phyloP scores from a whole-genome alignment of 208 protist species.

The Phytomonas sp. region DNA sequence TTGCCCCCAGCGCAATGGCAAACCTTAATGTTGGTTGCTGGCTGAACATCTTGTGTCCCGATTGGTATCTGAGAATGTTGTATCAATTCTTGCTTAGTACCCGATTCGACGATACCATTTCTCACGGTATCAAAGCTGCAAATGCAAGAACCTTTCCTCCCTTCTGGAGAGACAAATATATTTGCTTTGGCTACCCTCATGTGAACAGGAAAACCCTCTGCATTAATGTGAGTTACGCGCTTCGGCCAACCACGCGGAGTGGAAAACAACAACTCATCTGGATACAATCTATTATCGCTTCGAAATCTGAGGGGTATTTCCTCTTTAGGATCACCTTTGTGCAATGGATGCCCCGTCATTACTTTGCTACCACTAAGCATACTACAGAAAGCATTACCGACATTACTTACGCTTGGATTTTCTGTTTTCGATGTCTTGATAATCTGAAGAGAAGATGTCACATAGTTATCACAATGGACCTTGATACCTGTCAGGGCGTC shows the following conservation, averaged over 20 bases:
- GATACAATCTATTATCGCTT: neutral
- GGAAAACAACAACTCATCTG: neutral
- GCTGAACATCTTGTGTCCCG: neutral
- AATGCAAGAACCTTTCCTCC: neutral
- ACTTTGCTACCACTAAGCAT: neutral
- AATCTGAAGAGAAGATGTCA: neutral
- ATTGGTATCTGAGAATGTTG: neutral
- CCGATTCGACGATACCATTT: neutral
- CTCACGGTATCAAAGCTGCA: neutral
- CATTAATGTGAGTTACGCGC: neutral
- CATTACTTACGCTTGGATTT: neutral
- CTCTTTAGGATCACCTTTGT: neutral
- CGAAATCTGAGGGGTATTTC: neutral
- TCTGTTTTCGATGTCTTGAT: neutral
- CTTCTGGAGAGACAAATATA: neutral
- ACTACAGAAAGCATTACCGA: neutral
- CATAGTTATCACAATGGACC: neutral
- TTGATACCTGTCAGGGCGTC: neutral
- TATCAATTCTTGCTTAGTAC: neutral
- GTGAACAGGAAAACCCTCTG: neutral
- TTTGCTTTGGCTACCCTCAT: neutral
- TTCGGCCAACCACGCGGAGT: neutral
- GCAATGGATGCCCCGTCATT: neutral
- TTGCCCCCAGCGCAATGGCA: neutral
- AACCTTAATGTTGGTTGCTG: neutral